A percentile compares a stretch with the other conserved stretches of the same genome.
Evolutionary conservation across 2,329 filamentous ascomycete species (phyloP).

Genomic region (Microcyclosporella mali): DNA sequence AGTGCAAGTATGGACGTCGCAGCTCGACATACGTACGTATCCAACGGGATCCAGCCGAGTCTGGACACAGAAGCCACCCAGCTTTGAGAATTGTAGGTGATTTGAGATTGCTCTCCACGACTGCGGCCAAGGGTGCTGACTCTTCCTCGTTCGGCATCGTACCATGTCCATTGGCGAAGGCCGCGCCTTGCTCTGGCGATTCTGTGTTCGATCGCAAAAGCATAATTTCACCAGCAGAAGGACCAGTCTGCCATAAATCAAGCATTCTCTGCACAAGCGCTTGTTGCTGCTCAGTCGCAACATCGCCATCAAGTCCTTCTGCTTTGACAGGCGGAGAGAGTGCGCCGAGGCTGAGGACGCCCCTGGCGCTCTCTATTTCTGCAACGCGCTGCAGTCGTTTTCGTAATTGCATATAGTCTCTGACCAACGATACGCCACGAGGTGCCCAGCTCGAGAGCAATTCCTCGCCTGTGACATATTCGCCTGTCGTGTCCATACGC

Average conservation of each 20-base stretch:
- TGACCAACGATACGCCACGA: conserved; percentile 82
- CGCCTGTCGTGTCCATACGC: conserved; percentile 90
- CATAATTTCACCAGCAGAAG: conserved; percentile 40
- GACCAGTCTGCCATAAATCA: conserved; percentile 54
- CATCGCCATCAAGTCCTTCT: conserved; percentile 12
- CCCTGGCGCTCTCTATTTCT: conserved; percentile 72
- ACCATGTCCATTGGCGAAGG: conserved; percentile 31
- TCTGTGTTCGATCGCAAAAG: conserved; percentile 51
- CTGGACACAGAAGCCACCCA: conserved; percentile 76
- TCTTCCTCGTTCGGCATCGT: conserved; percentile 29
- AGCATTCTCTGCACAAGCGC: conserved; percentile 50
- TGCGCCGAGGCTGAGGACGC: conserved; percentile 44
- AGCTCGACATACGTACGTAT: conserved; percentile 89
- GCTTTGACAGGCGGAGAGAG: conserved; percentile 42
- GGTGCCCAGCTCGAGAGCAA: conserved; percentile 77
- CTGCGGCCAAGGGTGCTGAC: conserved; percentile 65
- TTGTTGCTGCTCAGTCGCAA: conserved; percentile 32
- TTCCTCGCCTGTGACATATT: conserved; percentile 96
- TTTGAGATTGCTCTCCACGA: conserved; percentile 71
- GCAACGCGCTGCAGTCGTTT: conserved; percentile 68
- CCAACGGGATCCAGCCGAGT: conserved; percentile 75
- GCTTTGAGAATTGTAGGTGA: conserved; percentile 69
- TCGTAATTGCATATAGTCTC: conserved; percentile 71
- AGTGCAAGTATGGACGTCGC: conserved; percentile 81
- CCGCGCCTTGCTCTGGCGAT: conserved; percentile 59